Evolutionary conservation across 2,329 filamentous ascomycete genomes (phyloP), one percentile per base, ranked within the genome.

Genomic region (Didymella arachidicola): DNA sequence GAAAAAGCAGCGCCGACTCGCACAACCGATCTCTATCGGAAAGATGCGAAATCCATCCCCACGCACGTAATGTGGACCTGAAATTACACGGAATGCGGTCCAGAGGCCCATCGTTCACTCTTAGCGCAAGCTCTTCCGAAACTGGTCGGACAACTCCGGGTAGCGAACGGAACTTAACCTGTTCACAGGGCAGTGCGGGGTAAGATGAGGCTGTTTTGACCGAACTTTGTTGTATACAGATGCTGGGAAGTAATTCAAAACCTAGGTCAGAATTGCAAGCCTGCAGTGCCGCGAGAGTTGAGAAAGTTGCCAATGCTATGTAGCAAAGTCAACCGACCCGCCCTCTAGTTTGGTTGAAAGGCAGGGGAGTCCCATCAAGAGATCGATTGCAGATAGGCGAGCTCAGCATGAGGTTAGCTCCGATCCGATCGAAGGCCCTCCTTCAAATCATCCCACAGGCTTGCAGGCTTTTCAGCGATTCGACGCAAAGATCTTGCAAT

Each of bases 351-450:
- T 52, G 25, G 53, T 48, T 18, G 29, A 44, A 44, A 43, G 27
- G 27, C 58, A 60, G 58, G 58, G 57, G 45, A 49, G 45, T 29
- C 39, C 53, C 19, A 36, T 53, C 16, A 26, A 34, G 44, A 44
- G 48, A 42, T 50, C 30, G 38, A 41, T 22, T 34, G 22, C 45
- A 60, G 58, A 60, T 60, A 60, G 29, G 45, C 58, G 58, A 60
- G 53, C 11, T 18, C 32, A 36, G 25, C 30, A 56, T 57, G 18
- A 38, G 44, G 49, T 50, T 60, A 60, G 58, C 53, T 47, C 32
- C 53, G 58, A 60, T 60, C 48, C 44, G 48, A 53, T 57, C 49
- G 49, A 50, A 53, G 14, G 14, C 32, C 27, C 44, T 42, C 48
- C 47, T 43, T 22, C 46, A 41, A 19, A 46, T 32, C 34, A 54